These are phyloP conservation scores for Pseudogymnoascus sp. DNA, from an alignment of 2,329 filamentous ascomycete genomes.

Conservation along the genomic window DNA sequence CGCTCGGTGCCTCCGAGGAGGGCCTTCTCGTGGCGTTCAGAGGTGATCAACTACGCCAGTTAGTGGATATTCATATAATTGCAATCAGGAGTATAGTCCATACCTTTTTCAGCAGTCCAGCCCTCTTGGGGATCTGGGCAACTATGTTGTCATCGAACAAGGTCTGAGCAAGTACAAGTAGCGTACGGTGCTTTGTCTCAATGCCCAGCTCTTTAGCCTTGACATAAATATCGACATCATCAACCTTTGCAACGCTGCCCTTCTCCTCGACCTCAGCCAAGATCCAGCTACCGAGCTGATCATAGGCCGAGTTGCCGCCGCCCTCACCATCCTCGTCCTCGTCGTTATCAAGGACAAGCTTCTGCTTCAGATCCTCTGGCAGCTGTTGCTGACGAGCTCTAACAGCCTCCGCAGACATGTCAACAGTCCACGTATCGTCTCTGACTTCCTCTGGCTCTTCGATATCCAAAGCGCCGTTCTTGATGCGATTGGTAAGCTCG, in stretches of 20 bases:
- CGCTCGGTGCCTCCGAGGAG: conserved; percentile 93
- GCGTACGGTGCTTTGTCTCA: conserved; percentile 86
- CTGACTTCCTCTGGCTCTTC: conserved; percentile 60
- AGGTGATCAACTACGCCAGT: conserved; percentile 61
- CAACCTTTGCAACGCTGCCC: conserved; percentile 69
- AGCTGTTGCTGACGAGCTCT: conserved; percentile 89
- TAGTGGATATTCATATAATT: neutral
- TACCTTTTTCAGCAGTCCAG: conserved; percentile 82
- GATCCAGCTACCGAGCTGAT: conserved; percentile 91
- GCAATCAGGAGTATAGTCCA: conserved; percentile 26
- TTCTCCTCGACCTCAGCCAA: conserved; percentile 63
- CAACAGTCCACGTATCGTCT: conserved; percentile 91
- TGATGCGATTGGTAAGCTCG: conserved; percentile 74
- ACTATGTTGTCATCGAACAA: conserved; percentile 87
- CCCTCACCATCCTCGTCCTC: conserved; percentile 76
- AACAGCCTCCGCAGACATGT: conserved; percentile 92
- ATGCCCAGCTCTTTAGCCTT: conserved; percentile 97
- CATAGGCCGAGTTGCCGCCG: conserved; percentile 70
- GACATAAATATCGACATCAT: conserved; percentile 86
- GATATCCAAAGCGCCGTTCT: conserved; percentile 63
- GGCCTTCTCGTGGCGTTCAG: conserved; percentile 91
- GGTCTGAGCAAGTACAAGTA: conserved; percentile 85
- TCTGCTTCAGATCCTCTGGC: conserved; percentile 89
- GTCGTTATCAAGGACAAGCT: conserved; percentile 72
- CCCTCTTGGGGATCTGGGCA: conserved; percentile 78